Evolutionary conservation across 768 basidiomycete species (phyloP).

Genomic region (Coprinopsis sp.): DNA sequence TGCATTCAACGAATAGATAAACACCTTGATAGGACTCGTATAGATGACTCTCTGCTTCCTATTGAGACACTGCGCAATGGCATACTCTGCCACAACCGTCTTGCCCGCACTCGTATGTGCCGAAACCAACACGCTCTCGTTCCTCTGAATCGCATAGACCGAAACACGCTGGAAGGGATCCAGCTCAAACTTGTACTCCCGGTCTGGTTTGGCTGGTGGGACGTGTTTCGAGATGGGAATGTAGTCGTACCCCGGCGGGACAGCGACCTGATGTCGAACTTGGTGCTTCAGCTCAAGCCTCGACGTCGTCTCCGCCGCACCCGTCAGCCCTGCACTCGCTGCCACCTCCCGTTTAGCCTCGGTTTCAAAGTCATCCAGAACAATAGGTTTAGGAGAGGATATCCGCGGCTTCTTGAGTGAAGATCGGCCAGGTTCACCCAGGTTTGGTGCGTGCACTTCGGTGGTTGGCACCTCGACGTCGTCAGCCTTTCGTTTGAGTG

Average conservation of each 20-base stretch:
- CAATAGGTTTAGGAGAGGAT: constrained; percentile 65
- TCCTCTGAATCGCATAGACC: constrained; percentile 90
- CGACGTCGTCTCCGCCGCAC: constrained; percentile 56
- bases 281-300: constrained; percentile 79
- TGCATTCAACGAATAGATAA: constrained; percentile 24
- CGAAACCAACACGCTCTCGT: constrained; percentile 96
- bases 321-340: constrained; percentile 82
- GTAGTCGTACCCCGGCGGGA: constrained; percentile 90
- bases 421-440: constrained; percentile 31
- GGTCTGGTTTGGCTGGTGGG: constrained; percentile 85
- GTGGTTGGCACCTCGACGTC: constrained; percentile 14
- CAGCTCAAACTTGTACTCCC: constrained; percentile 92
- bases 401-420: constrained; percentile 55
- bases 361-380: constrained; percentile 92
- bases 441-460: constrained; percentile 20
- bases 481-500: constrained; percentile 45
- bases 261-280: constrained; percentile 95
- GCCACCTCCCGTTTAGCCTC: constrained; percentile 91
- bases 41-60: constrained; percentile 97
- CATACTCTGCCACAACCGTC: constrained; percentile 99
- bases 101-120: constrained; percentile 99
- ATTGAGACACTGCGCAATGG: constrained; percentile 93
- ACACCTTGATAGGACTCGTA: constrained; percentile 98
- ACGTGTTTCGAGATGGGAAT: constrained; percentile 85
- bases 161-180: constrained; percentile 98